Base-by-base conservation (phyloP, 352 stramenopile genomes). In the Pseudoperonospora humuli region DNA sequence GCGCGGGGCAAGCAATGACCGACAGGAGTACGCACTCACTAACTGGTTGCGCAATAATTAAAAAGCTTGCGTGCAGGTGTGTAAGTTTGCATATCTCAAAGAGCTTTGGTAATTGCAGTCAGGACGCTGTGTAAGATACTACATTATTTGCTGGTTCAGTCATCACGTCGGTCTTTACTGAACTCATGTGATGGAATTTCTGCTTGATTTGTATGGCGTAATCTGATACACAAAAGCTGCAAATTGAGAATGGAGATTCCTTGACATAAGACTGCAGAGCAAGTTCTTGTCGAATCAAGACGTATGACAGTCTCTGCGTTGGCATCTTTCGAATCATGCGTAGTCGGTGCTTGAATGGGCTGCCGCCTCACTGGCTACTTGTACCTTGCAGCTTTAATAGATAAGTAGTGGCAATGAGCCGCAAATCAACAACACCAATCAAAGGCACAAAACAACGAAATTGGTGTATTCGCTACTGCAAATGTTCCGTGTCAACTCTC, bases 11-110 rank as follows among this genome's bases (percentile, higher is more conserved):
- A 58, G 40, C 25, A 57, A 55, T 15, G 70, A 75, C 31, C 71
- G 67, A 17, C 64, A 64, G 20, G 69, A 81, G 37, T 85, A 75
- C 45, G 64, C 65, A 7, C 57, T 88, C 24, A 86, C 71, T 10
- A 80, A 63, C 33, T 88, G 76, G 76, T 57, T 88, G 42, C 64
- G 61, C 36, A 78, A 83, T 48, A 70, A 54, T 41, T 70, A 55
- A 66, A 20, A 24, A 26, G 14, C 3, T 10, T 9, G 33, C 17
- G 5, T 48, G 27, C 19, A 21, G 9, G 14, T 28, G 40, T 20
- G 29, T n/a, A 19, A 14, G 25, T 31, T 31, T 24, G 28, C 32
- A 39, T 7, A 37, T 39, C 27, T 39, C 24, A 28, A 14, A 27
- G 26, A 18, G 17, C 39, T 50, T 20, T 26, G 32, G n/a, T 28